Evolutionary conservation across 257 asterid species (phyloP), one percentile per base, ranked within the genome.

Genomic region (Anisodus acutangulus): DNA sequence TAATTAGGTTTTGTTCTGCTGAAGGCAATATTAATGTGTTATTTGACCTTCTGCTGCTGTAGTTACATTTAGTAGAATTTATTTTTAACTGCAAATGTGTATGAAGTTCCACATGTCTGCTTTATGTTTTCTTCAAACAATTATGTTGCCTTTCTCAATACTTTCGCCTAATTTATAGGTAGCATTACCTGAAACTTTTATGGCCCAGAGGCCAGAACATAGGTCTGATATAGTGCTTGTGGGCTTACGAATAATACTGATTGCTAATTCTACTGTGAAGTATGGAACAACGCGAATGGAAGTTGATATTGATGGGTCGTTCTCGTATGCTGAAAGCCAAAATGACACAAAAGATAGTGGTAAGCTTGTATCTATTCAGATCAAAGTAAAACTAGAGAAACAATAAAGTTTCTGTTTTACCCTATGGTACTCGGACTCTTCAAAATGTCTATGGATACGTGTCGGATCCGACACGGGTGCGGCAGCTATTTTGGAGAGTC

Each of bases 281-380:
- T 93, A 91, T 88, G 99, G 98, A 80, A 90, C 97, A 19, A 93
- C 98, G 7, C 88, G 97, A 88, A 94, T 93, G 93, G 94, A 93
- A 82, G 98, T 94, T 80, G 94, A 91, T 84, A 89, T 93, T 83
- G 98, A 96, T 85, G 99, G 99, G 84, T 92, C 99, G 17, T 93
- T 93, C 90, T 89, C 95, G 55, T 93, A 93, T 84, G 93, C 92
- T 51, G 95, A 96, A 88, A 87, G 89, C 82, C 93, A 85, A 66
- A 86, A n/a, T 83, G 94, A 91, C 62, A 88, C 83, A 37, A 92
- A 87, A 87, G 86, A 83, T 57, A 90, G 78, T 84, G 90, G 97
- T 96, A 86, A 88, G 86, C 12, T 74, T 67, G 2, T 8, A 66
- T 22, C 9, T 81, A 22, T 74, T 74, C 81, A 49, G n/a, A 19